Evolutionary conservation across 805 yeast genomes (phyloP).

Genomic region (Saturnispora sanitii): DNA sequence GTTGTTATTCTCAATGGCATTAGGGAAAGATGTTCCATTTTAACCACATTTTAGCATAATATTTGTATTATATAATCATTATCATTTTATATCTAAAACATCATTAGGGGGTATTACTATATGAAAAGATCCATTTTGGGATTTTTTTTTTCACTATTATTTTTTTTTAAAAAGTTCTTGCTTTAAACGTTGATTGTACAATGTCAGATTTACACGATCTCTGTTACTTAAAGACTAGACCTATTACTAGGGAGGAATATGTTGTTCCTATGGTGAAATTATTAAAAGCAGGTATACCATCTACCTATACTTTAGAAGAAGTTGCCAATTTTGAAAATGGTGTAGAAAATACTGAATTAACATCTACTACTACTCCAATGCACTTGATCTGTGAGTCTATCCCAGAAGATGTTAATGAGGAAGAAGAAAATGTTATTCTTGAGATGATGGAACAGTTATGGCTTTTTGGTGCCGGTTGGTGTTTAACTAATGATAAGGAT

Average conservation of each 20-base stretch:
- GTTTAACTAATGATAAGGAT: conserved; percentile 56
- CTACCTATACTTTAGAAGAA: conserved; percentile 76
- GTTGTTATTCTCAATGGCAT: conserved; percentile 37
- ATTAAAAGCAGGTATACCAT: conserved; percentile 60
- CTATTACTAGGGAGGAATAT: conserved; percentile 37
- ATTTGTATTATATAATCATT: too few relatives aligned
- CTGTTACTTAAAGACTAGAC: conserved; percentile 41
- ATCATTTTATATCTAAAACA: not conserved
- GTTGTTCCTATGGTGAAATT: conserved; percentile 35
- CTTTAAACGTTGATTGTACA: not conserved
- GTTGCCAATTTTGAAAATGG: conserved; percentile 47
- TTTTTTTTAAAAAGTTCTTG: not conserved
- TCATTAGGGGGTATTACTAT: not conserved
- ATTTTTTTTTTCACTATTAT: not conserved
- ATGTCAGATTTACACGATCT: conserved; percentile 72
- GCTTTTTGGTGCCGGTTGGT: conserved; percentile 91
- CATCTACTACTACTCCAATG: conserved; percentile 65
- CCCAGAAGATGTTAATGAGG: conserved; percentile 29
- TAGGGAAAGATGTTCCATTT: conserved; percentile 26
- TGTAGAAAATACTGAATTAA: conserved; percentile 26
- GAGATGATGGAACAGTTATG: conserved; percentile 57
- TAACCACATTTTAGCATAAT: too few relatives aligned
- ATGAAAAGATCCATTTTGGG: not conserved
- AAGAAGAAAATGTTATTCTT: conserved; percentile 37
- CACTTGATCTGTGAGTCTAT: conserved; percentile 56